These are phyloP conservation scores for Pseudofabraea citricarpa DNA, from an alignment of 2,329 filamentous ascomycete species.

Conservation along the genomic window DNA sequence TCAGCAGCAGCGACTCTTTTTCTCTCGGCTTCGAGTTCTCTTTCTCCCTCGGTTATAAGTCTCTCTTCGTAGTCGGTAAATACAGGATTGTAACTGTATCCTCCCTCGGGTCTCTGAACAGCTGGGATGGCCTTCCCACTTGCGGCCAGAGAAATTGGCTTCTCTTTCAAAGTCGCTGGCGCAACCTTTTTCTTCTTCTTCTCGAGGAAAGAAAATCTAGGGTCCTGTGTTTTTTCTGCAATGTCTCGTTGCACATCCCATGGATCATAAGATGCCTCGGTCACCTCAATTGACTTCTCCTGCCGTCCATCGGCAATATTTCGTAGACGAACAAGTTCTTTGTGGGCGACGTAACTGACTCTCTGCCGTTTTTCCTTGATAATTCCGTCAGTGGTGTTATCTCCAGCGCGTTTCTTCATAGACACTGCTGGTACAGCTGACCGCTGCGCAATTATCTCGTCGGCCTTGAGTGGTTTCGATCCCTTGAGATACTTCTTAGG, in stretches of 20 bases:
- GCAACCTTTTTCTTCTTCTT: constrained; percentile 62
- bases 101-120: constrained; percentile 72
- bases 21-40: constrained; percentile 74
- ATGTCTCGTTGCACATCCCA: constrained; percentile 58
- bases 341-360: constrained; percentile 75
- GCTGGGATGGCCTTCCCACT: constrained; percentile 76
- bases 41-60: constrained; percentile 68
- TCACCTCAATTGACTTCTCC: constrained; percentile 39
- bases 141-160: constrained; percentile 77
- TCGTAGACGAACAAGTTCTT: constrained; percentile 75
- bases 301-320: constrained; percentile 69
- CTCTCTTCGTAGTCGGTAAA: constrained; percentile 82
- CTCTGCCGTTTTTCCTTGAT: constrained; percentile 69
- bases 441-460: constrained; percentile 84
- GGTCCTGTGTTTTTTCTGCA: constrained; percentile 41
- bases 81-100: constrained; percentile 87
- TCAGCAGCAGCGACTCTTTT: constrained; percentile 64
- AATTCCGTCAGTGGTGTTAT: constrained; percentile 68
- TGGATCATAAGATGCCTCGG: constrained; percentile 70
- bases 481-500: constrained; percentile 60
- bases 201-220: constrained; percentile 60
- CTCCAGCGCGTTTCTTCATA: constrained; percentile 68
- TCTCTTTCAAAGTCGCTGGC: constrained; percentile 69
- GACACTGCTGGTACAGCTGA: constrained; percentile 78
- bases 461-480: constrained; percentile 78